Base-by-base conservation (phyloP, 1,284 basidiomycete species). In the Trichosporon coremiiforme region DNA sequence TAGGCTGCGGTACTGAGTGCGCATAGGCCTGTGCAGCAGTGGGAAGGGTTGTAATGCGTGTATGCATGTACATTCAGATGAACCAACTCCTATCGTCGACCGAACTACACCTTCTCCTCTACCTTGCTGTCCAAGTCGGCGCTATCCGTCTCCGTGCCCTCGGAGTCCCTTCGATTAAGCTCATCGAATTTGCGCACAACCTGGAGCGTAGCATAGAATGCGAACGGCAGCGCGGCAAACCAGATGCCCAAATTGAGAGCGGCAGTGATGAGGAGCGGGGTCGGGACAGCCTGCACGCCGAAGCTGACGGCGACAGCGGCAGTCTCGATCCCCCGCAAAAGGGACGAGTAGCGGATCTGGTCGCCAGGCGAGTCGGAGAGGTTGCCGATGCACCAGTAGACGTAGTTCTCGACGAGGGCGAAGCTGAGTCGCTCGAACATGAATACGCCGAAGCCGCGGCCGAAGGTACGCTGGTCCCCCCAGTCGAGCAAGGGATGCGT, bases 391-490 rank as follows among this genome's bases (percentile, higher is more conserved):
- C 70, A 68, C 65, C 64, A 68, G 57, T 71, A 71, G 35, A 68
- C 53, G 65, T 66, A 70, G 66, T 68, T 68, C 22, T 71, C 70
- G 0, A 68, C 47, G 15, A 71, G 22, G 12, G 65, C 29, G 13
- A 63, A 57, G 12, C 35, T 36, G 22, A 68, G 33, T 12, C 70
- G 67, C 65, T 71, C 70, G n/a, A 71, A 68, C 70, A 68, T 66
- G 70, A 64, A 68, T 12, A 68, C 67, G 15, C 70, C 70, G n/a
- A 70, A 70, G 1, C 70, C 70, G 57, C 70, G 70, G n/a, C 67
- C 70, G 20, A 71, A 71, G 4, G 13, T 29, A n/a, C 45, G 9
- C 41, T 62, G 60, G 33, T 68, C 20, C 12, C 47, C 31, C 70
- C 70, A 68, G 60, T 71, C 70, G 25, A 71, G 70, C 1, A 63